A percentile compares a stretch with the other conserved stretches of the same genome.
Evolutionary conservation across 129 eudicot genomes (phyloP).

Genomic region (Lonicera japonica): DNA sequence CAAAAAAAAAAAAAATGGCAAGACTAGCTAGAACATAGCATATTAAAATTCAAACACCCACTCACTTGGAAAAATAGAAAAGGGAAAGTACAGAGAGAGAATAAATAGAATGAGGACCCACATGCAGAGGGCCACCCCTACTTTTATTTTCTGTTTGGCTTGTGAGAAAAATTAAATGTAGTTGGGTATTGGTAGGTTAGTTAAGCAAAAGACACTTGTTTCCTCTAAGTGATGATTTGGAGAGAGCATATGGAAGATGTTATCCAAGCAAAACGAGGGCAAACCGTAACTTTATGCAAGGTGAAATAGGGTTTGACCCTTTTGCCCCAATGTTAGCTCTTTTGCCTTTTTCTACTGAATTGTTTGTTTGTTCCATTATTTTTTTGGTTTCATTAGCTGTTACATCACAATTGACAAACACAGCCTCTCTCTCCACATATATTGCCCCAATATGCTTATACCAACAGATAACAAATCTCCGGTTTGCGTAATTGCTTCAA

Average conservation of each 20-base stretch:
- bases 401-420: too few species aligned
- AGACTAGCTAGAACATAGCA: neutral
- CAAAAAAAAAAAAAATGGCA: too few species aligned
- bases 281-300: conserved; percentile 32
- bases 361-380: conserved; percentile 2
- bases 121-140: conserved; percentile 16
- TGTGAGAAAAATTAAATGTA: conserved; percentile 3
- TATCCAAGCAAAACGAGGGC: conserved; percentile 40
- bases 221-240: conserved; percentile 26
- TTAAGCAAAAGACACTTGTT: conserved; percentile 32
- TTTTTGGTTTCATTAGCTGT: neutral
- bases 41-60: too few species aligned
- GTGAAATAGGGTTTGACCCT: conserved; percentile 18
- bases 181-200: conserved; percentile 2
- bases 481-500: too few species aligned
- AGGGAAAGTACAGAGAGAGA: too few species aligned
- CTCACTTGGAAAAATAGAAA: too few species aligned
- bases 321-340: conserved; percentile 33
- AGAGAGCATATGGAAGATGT: conserved; percentile 38
- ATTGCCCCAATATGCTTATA: too few species aligned
- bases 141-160: too few species aligned
- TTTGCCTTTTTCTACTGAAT: conserved; percentile 21
- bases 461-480: neutral
- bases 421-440: too few species aligned
- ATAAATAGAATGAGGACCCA: conserved; percentile 13